Percentiles rank a stretch among this genome's conserved stretches.
Evolutionary conservation across 2,329 filamentous ascomycete species (phyloP).

Genomic region (Geosmithia morbida): DNA sequence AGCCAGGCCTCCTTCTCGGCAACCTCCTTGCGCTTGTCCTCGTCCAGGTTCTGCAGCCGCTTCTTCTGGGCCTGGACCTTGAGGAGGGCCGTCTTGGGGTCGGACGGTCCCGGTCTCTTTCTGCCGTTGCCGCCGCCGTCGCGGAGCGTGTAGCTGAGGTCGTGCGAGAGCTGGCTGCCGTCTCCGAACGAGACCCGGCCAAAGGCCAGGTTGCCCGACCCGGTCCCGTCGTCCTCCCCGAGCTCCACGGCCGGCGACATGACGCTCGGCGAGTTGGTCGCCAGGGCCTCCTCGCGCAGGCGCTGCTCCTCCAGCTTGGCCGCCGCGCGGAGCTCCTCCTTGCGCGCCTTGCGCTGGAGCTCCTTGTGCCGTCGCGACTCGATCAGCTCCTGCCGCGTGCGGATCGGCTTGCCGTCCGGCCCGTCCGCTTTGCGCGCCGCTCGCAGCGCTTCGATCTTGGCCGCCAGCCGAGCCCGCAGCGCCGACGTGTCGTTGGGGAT

Average conservation of each 20-base stretch:
- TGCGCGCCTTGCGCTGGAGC: slow-evolving; percentile 71
- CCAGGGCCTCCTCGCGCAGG: slow-evolving; percentile 47
- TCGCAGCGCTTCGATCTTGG: slow-evolving; percentile 73
- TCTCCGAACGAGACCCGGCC: slow-evolving; percentile 85
- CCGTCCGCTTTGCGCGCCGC: slow-evolving; percentile 79
- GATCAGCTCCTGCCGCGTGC: slow-evolving; percentile 81
- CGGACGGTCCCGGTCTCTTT: slow-evolving; percentile 71
- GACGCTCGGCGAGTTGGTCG: slow-evolving; percentile 45
- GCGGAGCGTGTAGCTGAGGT: slow-evolving; percentile 43
- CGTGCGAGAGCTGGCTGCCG: slow-evolving; percentile 64
- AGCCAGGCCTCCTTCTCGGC: slow-evolving; percentile 92
- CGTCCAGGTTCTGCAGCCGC: slow-evolving; percentile 60
- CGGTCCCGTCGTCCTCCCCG: slow-evolving; percentile 20
- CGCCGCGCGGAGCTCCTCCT: slow-evolving; percentile 67
- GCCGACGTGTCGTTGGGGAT: slow-evolving; percentile 58
- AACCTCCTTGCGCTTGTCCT: slow-evolving; percentile 70
- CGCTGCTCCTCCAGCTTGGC: slow-evolving; percentile 68
- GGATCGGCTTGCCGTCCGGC: slow-evolving; percentile 59
- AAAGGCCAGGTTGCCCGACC: slow-evolving; percentile 64
- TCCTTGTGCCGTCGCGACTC: slow-evolving; percentile 81
- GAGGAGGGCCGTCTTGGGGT: slow-evolving; percentile 73
- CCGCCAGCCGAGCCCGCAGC: slow-evolving; percentile 64
- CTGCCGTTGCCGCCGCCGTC: slow-evolving; percentile 28
- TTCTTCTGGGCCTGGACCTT: slow-evolving; percentile 78
- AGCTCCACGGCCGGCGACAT: slow-evolving; percentile 40